Evolutionary conservation across 768 basidiomycete species (phyloP), one percentile per base, ranked within the genome.

Genomic region (Termitomyces sp.): DNA sequence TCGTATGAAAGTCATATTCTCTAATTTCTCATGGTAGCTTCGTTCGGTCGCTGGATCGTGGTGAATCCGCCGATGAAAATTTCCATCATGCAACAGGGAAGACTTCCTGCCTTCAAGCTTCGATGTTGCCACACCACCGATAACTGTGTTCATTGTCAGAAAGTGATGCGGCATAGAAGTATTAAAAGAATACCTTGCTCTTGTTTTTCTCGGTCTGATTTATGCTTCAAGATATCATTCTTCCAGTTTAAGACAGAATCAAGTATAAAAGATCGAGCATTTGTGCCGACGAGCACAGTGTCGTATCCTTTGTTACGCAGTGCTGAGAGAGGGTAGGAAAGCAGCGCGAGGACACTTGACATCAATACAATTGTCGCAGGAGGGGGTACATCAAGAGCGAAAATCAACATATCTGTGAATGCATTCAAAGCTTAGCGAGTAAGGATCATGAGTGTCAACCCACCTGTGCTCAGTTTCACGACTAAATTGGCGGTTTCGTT

Each of bases 311-410:
- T 52, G n/a, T 32, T 56, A 9, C 50, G 62, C 14, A 65, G 45
- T 5, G 49, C 46, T 31, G 57, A 61, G 20, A 59, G 17, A 25
- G 58, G 50, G 37, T 60, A 63, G 15, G 40, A 25, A 29, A 57
- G 38, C n/a, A 37, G 34, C 29, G 31, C 46, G 12, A 36, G 15
- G 42, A 57, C 50, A 15, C 50, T 57, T 56, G 62, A 65, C 14
- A 67, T 57, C 45, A 67, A 48, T 8, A 67, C 51, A 29, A 67
- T 61, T 4, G 59, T 67, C 29, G 61, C 61, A 31, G 60, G 62
- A 11, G 43, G 38, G 7, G 56, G 45, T 8, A 50, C 50, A 20
- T 65, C 56, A 11, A 63, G 31, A 20, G 59, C 58, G 36, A 59
- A 65, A 38, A 63, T 38, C 31, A 62, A 50, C 50, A 65, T 59